Evolutionary conservation across 495 filamentous ascomycete genomes (phyloP).

Genomic region (Annulohypoxylon nitens): DNA sequence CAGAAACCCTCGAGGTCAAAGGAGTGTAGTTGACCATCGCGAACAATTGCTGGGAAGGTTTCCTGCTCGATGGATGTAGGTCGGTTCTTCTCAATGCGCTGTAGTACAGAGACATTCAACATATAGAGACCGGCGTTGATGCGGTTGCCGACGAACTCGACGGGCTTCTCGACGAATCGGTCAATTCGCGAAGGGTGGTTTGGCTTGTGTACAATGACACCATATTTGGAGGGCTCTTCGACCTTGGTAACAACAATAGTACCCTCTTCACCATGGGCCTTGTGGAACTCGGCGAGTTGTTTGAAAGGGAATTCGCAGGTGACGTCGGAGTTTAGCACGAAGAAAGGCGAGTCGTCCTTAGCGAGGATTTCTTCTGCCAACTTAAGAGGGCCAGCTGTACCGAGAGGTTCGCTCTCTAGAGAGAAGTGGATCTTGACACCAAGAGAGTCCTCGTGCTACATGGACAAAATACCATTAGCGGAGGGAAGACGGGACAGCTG

Average conservation of each 20-base stretch:
- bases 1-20: slow-evolving; percentile 99
- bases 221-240: slow-evolving; percentile 98
- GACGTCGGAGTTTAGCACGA: slow-evolving; percentile 98
- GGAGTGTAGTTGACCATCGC: slow-evolving; percentile 93
- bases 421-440: slow-evolving; percentile 96
- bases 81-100: slow-evolving; percentile 88
- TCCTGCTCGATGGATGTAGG: slow-evolving; percentile 99
- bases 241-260: slow-evolving; percentile 99
- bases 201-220: slow-evolving; percentile 98
- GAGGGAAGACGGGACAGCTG: slow-evolving; percentile 4
- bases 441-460: slow-evolving; percentile 89
- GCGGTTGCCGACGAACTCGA: slow-evolving; percentile 98
- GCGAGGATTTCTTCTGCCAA: slow-evolving; percentile 92
- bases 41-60: slow-evolving; percentile 95
- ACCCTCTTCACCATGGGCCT: slow-evolving; percentile 90
- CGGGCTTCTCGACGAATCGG: slow-evolving; percentile 99
- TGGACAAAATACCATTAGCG: slow-evolving; percentile 28
- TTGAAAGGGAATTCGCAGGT: slow-evolving; percentile 98
- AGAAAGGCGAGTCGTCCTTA: slow-evolving; percentile 95
- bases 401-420: slow-evolving; percentile 93
- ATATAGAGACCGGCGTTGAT: slow-evolving; percentile 99
- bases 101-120: slow-evolving; percentile 90
- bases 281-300: slow-evolving; percentile 91
- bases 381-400: slow-evolving; percentile 96
- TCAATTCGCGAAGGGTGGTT: slow-evolving; percentile 93